phyloP scores from a whole-genome alignment of 495 filamentous ascomycete species.

The Viridothelium virens region DNA sequence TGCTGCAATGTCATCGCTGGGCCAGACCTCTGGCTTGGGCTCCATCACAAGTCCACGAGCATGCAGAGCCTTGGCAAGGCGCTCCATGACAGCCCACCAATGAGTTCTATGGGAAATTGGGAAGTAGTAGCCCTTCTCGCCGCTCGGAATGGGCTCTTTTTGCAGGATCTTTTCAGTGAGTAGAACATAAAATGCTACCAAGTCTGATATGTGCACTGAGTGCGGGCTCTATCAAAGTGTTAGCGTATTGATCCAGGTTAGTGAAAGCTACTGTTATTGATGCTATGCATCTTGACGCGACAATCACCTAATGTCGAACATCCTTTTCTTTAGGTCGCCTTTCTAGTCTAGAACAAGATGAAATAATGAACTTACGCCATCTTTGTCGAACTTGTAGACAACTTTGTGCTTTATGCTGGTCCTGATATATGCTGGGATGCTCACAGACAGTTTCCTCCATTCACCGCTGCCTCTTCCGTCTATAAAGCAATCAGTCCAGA shows the following conservation, averaged over 20 bases:
- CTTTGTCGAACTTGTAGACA: slow-evolving; percentile 35
- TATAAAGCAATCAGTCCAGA: slow-evolving; percentile 14
- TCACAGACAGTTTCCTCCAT: slow-evolving; percentile 37
- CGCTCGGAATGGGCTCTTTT: slow-evolving; percentile 33
- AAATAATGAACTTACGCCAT: slow-evolving; percentile 29
- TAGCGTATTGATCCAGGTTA: not conserved
- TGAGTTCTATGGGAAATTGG: slow-evolving; percentile 29
- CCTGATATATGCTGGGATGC: slow-evolving; percentile 32
- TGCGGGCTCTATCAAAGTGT: slow-evolving; percentile 24
- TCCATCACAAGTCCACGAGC: slow-evolving; percentile 34
- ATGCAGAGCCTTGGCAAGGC: slow-evolving; percentile 31
- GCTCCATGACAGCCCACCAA: slow-evolving; percentile 35
- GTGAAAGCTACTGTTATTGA: not conserved
- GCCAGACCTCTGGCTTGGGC: slow-evolving; percentile 32
- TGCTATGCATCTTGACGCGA: not conserved
- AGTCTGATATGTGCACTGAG: slow-evolving; percentile 34
- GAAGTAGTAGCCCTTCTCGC: slow-evolving; percentile 38
- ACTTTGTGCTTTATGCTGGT: slow-evolving; percentile 32
- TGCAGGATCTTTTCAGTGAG: slow-evolving; percentile 33
- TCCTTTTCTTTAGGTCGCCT: not conserved
- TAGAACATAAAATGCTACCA: slow-evolving; percentile 32
- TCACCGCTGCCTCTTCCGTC: slow-evolving; percentile 35
- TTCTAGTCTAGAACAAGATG: not conserved
- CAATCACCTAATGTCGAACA: not conserved
- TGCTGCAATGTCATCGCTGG: slow-evolving; percentile 34